phyloP scores from a whole-genome alignment of 768 basidiomycete species.

The Gloeostereum incarnatum region DNA sequence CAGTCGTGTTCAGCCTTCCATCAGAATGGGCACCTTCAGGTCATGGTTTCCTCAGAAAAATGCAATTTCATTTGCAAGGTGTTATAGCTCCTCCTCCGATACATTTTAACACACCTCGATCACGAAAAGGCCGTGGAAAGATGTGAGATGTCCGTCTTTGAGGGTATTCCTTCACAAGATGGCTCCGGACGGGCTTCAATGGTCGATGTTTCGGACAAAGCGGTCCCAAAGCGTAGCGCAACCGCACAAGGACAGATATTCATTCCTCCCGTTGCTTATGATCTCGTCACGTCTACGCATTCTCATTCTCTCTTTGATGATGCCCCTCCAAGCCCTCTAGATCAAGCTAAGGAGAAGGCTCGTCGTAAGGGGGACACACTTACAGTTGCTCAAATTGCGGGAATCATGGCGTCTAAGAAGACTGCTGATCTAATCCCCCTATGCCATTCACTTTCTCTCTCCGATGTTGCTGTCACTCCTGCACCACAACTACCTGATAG shows the following conservation, averaged over 20 bases:
- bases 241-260: constrained; percentile 68
- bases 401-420: constrained; percentile 80
- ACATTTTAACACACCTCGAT: constrained; percentile 6
- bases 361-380: constrained; percentile 61
- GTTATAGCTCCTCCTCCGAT: too few species aligned
- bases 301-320: constrained; percentile 10
- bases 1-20: too few species aligned
- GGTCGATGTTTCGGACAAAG: constrained; percentile 73
- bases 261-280: constrained; percentile 56
- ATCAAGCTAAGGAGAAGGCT: constrained; percentile 38
- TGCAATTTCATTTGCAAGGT: too few species aligned
- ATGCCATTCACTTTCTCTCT: constrained; percentile 76
- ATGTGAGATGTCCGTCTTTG: too few species aligned
- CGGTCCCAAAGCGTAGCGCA: constrained; percentile 53
- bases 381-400: constrained; percentile 75
- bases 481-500: too few species aligned
- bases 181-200: constrained; percentile 67
- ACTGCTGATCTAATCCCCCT: constrained; percentile 80
- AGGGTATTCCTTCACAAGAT: too few species aligned
- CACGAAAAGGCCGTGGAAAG: too few species aligned
- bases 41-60: too few species aligned
- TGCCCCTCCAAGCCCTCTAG: constrained; percentile 12
- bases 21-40: too few species aligned
- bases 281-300: constrained; percentile 43
- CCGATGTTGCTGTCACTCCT: constrained; percentile 59